A percentile compares a stretch with the other conserved stretches of the same genome.
phyloP scores from a whole-genome alignment of 2,329 filamentous ascomycete species.

The Chaetomiaceae sp. region DNA sequence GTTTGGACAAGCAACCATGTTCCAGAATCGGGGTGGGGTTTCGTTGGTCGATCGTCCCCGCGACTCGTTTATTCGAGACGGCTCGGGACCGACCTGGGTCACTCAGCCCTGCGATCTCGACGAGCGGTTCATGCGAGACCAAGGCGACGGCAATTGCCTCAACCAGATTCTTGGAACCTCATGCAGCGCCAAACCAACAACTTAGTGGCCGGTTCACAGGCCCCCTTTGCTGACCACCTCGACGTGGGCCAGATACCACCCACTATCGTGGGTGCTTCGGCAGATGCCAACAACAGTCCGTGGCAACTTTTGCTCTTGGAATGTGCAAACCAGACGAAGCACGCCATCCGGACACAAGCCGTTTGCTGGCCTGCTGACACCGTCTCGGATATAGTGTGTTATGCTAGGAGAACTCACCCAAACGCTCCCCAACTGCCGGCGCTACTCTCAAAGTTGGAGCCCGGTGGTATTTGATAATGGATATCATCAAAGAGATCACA shows the following conservation, averaged over 20 bases:
- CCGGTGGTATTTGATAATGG: not conserved
- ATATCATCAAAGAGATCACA: not conserved
- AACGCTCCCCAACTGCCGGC: no score
- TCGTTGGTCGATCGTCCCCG: not conserved
- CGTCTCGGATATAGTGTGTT: not conserved
- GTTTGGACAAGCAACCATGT: not conserved
- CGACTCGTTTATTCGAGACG: constrained; percentile 3
- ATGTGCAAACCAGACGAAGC: no score
- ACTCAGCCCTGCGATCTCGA: constrained; percentile 1
- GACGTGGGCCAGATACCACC: no score
- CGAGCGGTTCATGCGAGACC: not conserved
- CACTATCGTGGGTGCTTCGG: not conserved
- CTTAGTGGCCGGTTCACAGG: not conserved
- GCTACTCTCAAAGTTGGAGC: no score
- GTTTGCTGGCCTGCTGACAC: no score
- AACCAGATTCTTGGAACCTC: not conserved
- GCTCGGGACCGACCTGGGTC: constrained; percentile 1
- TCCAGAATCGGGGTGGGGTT: not conserved
- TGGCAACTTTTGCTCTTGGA: no score
- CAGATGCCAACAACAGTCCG: not conserved
- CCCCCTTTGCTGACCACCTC: constrained; percentile 2
- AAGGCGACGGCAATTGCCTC: not conserved
- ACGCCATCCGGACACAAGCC: no score
- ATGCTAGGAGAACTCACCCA: no score
- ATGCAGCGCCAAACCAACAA: not conserved